These are phyloP conservation scores for Salix dunnii DNA, from an alignment of 345 rosid species.

Conservation along the genomic window DNA sequence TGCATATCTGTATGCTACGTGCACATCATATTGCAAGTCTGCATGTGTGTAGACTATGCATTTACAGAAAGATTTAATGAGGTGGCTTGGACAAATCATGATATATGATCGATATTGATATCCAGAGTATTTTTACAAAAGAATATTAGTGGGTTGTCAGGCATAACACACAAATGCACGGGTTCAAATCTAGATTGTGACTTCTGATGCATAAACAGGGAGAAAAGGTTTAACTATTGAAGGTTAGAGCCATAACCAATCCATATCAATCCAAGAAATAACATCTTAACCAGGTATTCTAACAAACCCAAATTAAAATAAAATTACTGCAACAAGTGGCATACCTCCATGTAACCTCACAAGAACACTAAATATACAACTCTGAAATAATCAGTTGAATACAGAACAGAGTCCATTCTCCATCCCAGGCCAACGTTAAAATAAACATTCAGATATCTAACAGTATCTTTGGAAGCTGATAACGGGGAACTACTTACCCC, in stretches of 20 bases:
- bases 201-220: not conserved
- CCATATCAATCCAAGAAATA: too few species aligned
- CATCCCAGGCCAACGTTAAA: not conserved
- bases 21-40: too few species aligned
- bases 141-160: too few species aligned
- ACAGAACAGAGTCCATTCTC: not conserved
- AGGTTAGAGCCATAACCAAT: not conserved
- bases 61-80: too few species aligned
- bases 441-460: not conserved
- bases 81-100: too few species aligned
- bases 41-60: too few species aligned
- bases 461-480: not conserved
- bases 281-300: not conserved
- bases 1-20: too few species aligned
- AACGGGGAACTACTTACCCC: slow-evolving; percentile 60
- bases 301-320: not conserved
- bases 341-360: not conserved
- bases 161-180: not conserved
- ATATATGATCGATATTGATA: too few species aligned
- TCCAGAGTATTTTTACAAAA: too few species aligned
- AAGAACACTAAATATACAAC: not conserved
- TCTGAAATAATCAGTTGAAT: not conserved
- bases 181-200: not conserved
- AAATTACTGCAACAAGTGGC: not conserved
- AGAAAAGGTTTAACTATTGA: not conserved